Evolutionary conservation across 2,329 filamentous ascomycete species (phyloP), one percentile per base, ranked within the genome.

Genomic region (Chaetomiaceae sp.): DNA sequence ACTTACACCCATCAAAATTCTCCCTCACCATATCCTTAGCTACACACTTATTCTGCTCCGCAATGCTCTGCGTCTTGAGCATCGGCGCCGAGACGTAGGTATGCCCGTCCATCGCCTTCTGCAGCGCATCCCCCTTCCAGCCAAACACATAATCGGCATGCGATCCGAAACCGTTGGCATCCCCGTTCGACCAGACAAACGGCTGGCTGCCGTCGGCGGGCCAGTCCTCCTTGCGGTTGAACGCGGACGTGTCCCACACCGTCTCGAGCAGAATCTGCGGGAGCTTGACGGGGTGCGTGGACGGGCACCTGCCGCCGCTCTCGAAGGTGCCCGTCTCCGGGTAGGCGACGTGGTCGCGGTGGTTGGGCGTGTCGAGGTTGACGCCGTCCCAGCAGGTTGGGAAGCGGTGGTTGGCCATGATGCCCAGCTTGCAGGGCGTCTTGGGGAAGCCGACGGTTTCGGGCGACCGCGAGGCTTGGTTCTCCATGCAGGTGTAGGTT

Each of bases 331-430:
- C 70, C 38, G 31, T 61, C 62, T 62, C 70, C 49, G 72, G 69
- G 55, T 73, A 76, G 9, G 73, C 63, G 5, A 73, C 69, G 58
- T 74, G 72, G 51, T 66, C 66, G 51, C 67, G 55, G 64, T 79
- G 74, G 60, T 78, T 70, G 0, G 66, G 50, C 4, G 68, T 64
- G 60, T 78, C 75, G 44, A 75, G 58, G 56, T 77, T 68, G 40
- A 68, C 66, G 39, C 76, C 76, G 54, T 81, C 69, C 76, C 76
- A 80, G 67, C 75, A 79, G 12, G 66, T 70, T 16, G 73, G 73
- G 64, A 75, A 74, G 5, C 70, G 68, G 54, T 72, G 69, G 60
- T 72, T 73, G 3, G 69, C 68, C 61, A 70, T 69, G 54, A 74
- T 73, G 14, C 70, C 72, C n/a, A 63, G 64, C 10, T 63, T 63